Conservation (phyloP, 1,139 yeast species). For the Yamadazyma siamensis region DNA sequence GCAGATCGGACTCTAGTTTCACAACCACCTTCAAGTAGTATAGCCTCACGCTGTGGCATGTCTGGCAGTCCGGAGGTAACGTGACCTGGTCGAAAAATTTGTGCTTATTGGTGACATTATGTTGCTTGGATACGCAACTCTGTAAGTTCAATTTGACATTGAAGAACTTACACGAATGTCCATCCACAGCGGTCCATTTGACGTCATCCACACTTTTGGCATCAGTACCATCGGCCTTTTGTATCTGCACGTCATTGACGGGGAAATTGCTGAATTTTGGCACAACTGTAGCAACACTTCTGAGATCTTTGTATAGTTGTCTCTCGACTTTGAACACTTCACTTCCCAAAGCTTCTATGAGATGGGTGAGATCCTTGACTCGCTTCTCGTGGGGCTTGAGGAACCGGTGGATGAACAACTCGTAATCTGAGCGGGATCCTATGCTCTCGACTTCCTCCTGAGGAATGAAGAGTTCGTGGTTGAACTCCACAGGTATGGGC, state of each 20-base stretch:
- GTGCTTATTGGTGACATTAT: conserved; percentile 10
- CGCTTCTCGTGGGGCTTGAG: conserved; percentile 28
- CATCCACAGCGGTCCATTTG: conserved; percentile 14
- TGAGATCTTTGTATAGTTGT: conserved; percentile 34
- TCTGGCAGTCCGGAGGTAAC: conserved; percentile 56
- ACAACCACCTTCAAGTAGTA: conserved; percentile 39
- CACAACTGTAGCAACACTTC: conserved; percentile 32
- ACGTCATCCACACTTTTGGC: conserved; percentile 14
- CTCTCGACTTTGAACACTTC: conserved; percentile 36
- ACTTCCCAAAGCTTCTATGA: conserved; percentile 34
- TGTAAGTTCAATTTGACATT: conserved; percentile 24
- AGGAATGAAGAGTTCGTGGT: conserved; percentile 38
- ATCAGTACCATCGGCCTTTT: background rate
- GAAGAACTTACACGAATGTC: conserved; percentile 17
- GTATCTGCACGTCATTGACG: conserved; percentile 1
- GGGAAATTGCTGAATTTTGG: conserved; percentile 12
- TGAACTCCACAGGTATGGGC: conserved; percentile 38
- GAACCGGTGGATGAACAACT: conserved; percentile 32
- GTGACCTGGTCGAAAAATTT: conserved; percentile 34
- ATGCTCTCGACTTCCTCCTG: conserved; percentile 21
- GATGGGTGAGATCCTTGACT: conserved; percentile 23
- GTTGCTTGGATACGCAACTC: conserved; percentile 24
- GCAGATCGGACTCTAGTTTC: conserved; percentile 27
- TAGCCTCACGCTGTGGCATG: conserved; percentile 50
- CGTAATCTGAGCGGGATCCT: conserved; percentile 19